These are phyloP conservation scores for Phytophthora nicotianae DNA, from an alignment of 352 stramenopile genomes.

Conservation along the genomic window DNA sequence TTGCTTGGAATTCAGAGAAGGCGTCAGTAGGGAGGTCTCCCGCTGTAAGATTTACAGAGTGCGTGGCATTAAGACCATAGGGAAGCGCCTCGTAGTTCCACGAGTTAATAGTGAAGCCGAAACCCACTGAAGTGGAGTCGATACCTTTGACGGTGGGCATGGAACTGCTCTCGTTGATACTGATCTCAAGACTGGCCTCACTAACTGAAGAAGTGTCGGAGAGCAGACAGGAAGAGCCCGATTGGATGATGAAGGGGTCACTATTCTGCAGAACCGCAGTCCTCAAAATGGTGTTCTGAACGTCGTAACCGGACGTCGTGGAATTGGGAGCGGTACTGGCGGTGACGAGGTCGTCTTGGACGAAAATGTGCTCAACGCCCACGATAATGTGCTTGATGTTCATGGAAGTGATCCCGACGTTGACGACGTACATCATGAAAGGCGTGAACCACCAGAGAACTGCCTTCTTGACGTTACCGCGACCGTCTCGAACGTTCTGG, in stretches of 20 bases:
- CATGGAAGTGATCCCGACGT: conserved; percentile 42
- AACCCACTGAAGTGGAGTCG: conserved; percentile 42
- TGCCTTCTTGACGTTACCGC: conserved; percentile 33
- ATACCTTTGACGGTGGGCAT: conserved; percentile 39
- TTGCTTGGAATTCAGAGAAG: conserved; percentile 25
- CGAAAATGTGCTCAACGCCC: conserved; percentile 39
- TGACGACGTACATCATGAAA: conserved; percentile 44
- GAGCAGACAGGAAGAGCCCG: conserved; percentile 33
- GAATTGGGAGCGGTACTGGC: not conserved
- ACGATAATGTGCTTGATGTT: conserved; percentile 45
- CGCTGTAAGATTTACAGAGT: conserved; percentile 26
- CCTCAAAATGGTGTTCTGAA: conserved; percentile 51
- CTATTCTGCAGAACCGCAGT: conserved; percentile 32
- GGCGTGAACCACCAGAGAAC: conserved; percentile 40
- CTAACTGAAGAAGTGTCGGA: conserved; percentile 5
- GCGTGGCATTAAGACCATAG: conserved; percentile 13
- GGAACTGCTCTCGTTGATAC: conserved; percentile 26
- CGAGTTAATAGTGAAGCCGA: conserved; percentile 39
- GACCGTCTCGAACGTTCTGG: conserved; percentile 23
- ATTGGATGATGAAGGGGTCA: conserved; percentile 36
- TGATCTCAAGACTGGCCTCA: conserved; percentile 9
- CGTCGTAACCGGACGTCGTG: conserved; percentile 8
- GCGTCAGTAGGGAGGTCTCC: conserved; percentile 1
- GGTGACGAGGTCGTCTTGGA: conserved; percentile 33
- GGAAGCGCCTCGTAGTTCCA: conserved; percentile 56